These are phyloP conservation scores for Eucalyptus pumila DNA, from an alignment of 345 rosid genomes.

Conservation along the genomic window DNA sequence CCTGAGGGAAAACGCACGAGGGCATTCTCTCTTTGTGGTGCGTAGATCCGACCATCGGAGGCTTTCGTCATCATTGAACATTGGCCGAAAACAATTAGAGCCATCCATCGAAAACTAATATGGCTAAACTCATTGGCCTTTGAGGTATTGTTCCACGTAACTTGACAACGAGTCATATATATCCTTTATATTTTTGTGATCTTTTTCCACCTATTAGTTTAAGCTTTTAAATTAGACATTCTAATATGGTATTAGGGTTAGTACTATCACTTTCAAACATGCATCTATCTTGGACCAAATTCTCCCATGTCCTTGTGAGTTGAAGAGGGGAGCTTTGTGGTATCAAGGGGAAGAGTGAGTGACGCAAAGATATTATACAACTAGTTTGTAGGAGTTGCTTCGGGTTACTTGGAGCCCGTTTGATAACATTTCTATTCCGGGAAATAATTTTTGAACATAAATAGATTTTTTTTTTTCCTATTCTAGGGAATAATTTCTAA, in stretches of 20 bases:
- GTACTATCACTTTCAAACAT: background rate
- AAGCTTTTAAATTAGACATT: background rate
- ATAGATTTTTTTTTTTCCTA: too few species aligned
- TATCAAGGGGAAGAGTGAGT: background rate
- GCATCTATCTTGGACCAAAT: background rate
- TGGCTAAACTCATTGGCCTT: background rate
- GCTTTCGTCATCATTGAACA: background rate
- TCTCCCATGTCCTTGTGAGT: background rate
- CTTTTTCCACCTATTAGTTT: rapidly evolving
- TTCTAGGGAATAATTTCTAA: too few species aligned
- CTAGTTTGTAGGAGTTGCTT: too few species aligned
- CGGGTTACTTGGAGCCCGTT: too few species aligned
- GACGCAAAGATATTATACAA: background rate
- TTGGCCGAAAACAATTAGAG: background rate
- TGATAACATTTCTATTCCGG: too few species aligned
- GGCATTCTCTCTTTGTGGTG: background rate
- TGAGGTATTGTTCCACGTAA: background rate
- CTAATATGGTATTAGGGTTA: background rate
- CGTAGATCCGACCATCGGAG: background rate
- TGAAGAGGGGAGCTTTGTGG: background rate
- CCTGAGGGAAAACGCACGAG: background rate
- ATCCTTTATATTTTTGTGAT: background rate
- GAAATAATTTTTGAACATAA: too few species aligned
- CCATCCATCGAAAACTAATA: background rate
- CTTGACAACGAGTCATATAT: background rate